Conservation (phyloP, 371 early-diverging fungal species). For the Circinella umbellata region DNA sequence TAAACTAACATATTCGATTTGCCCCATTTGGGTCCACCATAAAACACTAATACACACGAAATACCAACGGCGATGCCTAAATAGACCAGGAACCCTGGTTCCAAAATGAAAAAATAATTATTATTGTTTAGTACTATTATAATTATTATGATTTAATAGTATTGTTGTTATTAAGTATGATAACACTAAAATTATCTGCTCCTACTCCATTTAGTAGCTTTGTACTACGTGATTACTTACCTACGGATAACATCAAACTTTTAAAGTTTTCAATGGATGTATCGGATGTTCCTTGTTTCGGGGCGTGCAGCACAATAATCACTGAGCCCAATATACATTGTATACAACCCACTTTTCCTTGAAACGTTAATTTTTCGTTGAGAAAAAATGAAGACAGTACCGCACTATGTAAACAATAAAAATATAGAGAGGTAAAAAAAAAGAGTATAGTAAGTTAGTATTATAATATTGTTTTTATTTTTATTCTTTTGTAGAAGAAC, state of each 20-base stretch:
- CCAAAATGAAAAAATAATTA: no score
- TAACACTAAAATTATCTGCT: no score
- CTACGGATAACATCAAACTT: conserved; percentile 73
- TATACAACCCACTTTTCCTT: conserved; percentile 91
- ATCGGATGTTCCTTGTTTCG: conserved; percentile 80
- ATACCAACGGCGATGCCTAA: conserved; percentile 63
- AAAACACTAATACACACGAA: conserved; percentile 72
- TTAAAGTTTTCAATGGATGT: conserved; percentile 84
- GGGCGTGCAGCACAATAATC: conserved; percentile 90
- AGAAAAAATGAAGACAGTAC: conserved; percentile 90
- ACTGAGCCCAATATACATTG: conserved; percentile 92
- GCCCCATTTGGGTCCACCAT: conserved; percentile 86
- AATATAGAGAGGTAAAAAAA: neutral
- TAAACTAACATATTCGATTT: conserved; percentile 86
- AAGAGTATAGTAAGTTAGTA: no score
- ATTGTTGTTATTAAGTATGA: neutral
- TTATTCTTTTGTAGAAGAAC: neutral
- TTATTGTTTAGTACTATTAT: neutral
- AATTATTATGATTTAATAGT: neutral
- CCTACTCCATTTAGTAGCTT: neutral
- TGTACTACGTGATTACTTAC: conserved; percentile 31
- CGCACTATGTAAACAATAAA: conserved; percentile 58
- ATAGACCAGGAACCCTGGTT: conserved; percentile 81
- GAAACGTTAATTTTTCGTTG: conserved; percentile 81
- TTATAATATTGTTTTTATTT: no score